These are phyloP conservation scores for Fusarium sp. DNA, from an alignment of 2,329 filamentous ascomycete genomes.

Conservation along the genomic window DNA sequence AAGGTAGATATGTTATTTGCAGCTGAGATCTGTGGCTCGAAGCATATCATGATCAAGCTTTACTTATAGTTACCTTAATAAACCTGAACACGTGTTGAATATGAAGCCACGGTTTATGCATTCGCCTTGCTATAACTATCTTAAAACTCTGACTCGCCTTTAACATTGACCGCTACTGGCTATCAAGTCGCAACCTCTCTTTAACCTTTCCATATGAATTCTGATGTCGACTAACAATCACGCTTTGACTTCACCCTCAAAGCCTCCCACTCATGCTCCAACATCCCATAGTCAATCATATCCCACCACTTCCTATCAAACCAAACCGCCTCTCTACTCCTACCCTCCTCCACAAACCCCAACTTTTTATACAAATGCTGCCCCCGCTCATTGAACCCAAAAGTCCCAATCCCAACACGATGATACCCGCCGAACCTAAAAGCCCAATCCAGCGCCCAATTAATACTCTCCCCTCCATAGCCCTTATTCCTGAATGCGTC, in stretches of 20 bases:
- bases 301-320: slow-evolving; percentile 57
- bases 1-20: background rate
- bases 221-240: background rate
- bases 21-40: background rate
- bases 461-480: slow-evolving; percentile 60
- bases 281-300: slow-evolving; percentile 50
- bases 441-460: slow-evolving; percentile 60
- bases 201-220: background rate
- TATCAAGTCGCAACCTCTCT: background rate
- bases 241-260: background rate
- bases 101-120: background rate
- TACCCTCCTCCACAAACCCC: slow-evolving; percentile 59
- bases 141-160: too few relatives aligned
- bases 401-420: slow-evolving; percentile 54
- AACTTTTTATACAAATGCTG: slow-evolving; percentile 57
- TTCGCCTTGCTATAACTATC: too few relatives aligned
- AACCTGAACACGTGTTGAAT: too few relatives aligned
- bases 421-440: slow-evolving; percentile 60
- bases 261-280: slow-evolving; percentile 54
- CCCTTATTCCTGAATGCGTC: slow-evolving; percentile 52
- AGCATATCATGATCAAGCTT: background rate
- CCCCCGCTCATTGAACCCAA: slow-evolving; percentile 58
- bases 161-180: background rate
- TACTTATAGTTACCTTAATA: too few relatives aligned
- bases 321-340: slow-evolving; percentile 56